Base-by-base conservation (phyloP, 768 basidiomycete species). In the Leccinum fibrillosum region DNA sequence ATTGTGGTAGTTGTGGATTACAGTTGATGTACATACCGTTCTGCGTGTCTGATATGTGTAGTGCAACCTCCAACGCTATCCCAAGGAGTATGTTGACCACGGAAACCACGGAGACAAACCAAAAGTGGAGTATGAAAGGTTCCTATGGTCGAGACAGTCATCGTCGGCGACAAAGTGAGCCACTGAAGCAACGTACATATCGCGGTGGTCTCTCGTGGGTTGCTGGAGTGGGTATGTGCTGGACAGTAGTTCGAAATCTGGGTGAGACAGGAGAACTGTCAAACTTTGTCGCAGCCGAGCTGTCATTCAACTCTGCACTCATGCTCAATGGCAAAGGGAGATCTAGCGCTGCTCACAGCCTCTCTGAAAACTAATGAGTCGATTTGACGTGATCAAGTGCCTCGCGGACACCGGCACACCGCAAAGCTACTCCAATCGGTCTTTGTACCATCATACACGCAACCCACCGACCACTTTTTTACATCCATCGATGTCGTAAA, bases 201-300 rank as follows among this genome's bases (percentile, higher is more conserved):
- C 74, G 76, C 30, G 75, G 72, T 13, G 78, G 73, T 11, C 73
- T 73, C 52, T 72, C 66, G 15, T 66, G 65, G 30, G 61, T 54
- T 10, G 68, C 74, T 13, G 78, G 77, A 2, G 80, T 71, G 13
- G 83, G 84, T 62, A 85, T 83, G 26, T 79, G 69, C 52, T 82
- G 74, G 2, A 77, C 76, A 2, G 80, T 78, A 48, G 78, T 78
- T 56, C 74, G 75, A 63, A 78, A 80, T 58, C 72, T 71, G 52
- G 72, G 69, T 1, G 76, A 76, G 25, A 58, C 56, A 5, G 64
- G 65, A 28, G 56, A 51, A 23, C 17, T 19, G n/a, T 21, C 48
- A 9, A 51, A 45, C 17, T 50, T 2, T 11, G 30, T 9, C 42
- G 52, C 49, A 12, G 26, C 53, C 2, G 55, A 42, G 3, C 10